Percentiles rank a stretch among this genome's conserved stretches.
Evolutionary conservation across 2,329 filamentous ascomycete genomes (phyloP).

Genomic region (Tolypocladium guangdongense): DNA sequence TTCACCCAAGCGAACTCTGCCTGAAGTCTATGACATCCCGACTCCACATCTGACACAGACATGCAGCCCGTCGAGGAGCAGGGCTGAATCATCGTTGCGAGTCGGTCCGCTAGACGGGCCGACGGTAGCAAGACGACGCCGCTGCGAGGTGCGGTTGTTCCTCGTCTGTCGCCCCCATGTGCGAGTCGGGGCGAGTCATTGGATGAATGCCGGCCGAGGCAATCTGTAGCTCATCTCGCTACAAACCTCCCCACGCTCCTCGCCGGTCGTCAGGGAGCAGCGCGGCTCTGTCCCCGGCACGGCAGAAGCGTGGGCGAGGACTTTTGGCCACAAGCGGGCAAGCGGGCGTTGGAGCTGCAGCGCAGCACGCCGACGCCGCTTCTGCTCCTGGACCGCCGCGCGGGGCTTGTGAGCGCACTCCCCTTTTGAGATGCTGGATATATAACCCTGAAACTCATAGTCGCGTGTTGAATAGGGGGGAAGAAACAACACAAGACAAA

Average conservation of each 20-base stretch:
- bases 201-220: background rate
- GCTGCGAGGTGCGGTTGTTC: background rate
- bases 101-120: background rate
- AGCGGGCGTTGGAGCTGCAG: conserved; percentile 5
- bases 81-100: background rate
- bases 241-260: conserved; percentile 3
- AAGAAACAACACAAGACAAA: conserved; percentile 1
- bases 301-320: background rate
- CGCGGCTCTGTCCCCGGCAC: background rate
- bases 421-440: conserved; percentile 21
- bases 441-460: conserved; percentile 6
- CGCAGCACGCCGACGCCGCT: conserved; percentile 11
- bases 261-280: background rate
- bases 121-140: background rate
- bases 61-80: background rate
- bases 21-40: background rate
- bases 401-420: conserved; percentile 8
- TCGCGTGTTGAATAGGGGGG: conserved; percentile 2
- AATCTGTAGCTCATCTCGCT: conserved; percentile 14
- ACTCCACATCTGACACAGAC: background rate
- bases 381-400: conserved; percentile 10
- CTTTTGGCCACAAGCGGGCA: conserved; percentile 8
- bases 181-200: background rate
- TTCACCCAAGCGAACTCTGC: background rate
- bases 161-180: background rate